Conservation (phyloP, 1,139 yeast genomes). For the Hansenula anomala region DNA sequence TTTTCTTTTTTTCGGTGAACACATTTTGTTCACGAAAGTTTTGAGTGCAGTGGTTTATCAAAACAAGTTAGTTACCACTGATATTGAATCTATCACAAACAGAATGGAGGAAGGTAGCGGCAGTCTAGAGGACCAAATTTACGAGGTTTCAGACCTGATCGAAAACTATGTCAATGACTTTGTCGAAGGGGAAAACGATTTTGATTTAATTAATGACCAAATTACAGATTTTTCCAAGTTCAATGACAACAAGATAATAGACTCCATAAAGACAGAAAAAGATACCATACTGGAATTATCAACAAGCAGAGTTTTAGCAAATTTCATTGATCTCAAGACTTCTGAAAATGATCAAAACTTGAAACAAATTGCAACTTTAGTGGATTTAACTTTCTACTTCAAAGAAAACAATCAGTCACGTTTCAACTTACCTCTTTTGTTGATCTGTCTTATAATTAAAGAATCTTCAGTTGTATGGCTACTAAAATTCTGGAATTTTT, state of each 20-base stretch:
- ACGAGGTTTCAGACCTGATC: background rate
- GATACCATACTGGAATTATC: constrained; percentile 9
- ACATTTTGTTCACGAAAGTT: too few relatives aligned
- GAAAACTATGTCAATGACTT: background rate
- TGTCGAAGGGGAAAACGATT: background rate
- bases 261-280: background rate
- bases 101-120: background rate
- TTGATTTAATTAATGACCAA: constrained; percentile 5
- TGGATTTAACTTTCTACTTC: constrained; percentile 15
- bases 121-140: background rate
- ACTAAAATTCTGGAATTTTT: constrained; percentile 16
- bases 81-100: too few relatives aligned
- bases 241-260: background rate
- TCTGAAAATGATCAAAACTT: constrained; percentile 10
- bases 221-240: background rate
- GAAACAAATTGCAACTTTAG: constrained; percentile 10
- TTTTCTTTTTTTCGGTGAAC: too few relatives aligned
- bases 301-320: constrained; percentile 5
- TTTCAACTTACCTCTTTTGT: constrained; percentile 10
- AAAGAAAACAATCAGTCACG: constrained; percentile 5
- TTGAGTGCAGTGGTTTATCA: too few relatives aligned
- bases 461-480: constrained; percentile 13
- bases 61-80: too few relatives aligned
- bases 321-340: constrained; percentile 7
- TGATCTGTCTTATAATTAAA: constrained; percentile 7